Percentiles rank a stretch among this genome's conserved stretches.
These are phyloP conservation scores for Hericium rajendrae DNA, from an alignment of 768 basidiomycete genomes.

Conservation along the genomic window DNA sequence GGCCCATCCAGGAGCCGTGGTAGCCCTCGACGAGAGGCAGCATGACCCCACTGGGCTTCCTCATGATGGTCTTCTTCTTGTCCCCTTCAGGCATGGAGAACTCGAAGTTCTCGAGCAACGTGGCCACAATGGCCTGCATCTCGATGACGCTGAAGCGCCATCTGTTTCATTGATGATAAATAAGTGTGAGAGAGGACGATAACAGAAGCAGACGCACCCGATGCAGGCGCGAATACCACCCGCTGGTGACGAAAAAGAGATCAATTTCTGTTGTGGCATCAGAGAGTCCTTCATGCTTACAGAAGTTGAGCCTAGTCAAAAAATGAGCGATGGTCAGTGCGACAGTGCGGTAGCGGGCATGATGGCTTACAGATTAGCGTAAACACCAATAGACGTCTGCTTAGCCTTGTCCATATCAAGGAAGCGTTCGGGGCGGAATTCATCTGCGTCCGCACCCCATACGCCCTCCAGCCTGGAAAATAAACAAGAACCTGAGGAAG, in stretches of 20 bases:
- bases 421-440: constrained; percentile 10
- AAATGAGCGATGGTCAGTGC: background rate
- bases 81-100: constrained; percentile 1
- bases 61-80: background rate
- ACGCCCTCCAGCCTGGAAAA: constrained; percentile 1
- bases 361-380: constrained; percentile 8
- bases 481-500: background rate
- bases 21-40: constrained; percentile 6
- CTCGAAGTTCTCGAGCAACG: constrained; percentile 7
- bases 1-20: constrained; percentile 4
- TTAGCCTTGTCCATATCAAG: background rate
- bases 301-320: constrained; percentile 3
- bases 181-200: background rate
- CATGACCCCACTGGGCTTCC: constrained; percentile 6
- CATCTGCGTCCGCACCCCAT: constrained; percentile 10
- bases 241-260: background rate
- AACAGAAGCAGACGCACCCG: background rate
- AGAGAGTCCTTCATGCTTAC: background rate
- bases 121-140: constrained; percentile 4
- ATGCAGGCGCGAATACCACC: constrained; percentile 7
- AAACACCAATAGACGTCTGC: constrained; percentile 2
- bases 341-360: background rate
- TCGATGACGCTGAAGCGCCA: constrained; percentile 3
- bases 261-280: background rate
- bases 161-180: too few species aligned